Percentiles rank a stretch among this genome's conserved stretches.
phyloP scores from a whole-genome alignment of 2,329 filamentous ascomycete genomes.

The Fusarium sp. region DNA sequence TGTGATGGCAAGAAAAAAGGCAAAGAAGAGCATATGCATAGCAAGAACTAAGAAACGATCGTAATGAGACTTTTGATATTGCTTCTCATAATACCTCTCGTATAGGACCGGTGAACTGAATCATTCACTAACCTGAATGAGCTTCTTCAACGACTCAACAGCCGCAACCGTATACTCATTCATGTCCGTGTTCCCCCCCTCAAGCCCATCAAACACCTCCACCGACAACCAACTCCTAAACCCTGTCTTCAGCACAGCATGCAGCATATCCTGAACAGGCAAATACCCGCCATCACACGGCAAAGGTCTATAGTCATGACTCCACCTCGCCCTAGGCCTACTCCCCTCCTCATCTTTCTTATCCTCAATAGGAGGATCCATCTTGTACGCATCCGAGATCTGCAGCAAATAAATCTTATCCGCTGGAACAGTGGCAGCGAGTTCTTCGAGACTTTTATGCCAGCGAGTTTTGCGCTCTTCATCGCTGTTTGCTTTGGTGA shows the following conservation, averaged over 20 bases:
- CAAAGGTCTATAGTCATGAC: constrained; percentile 72
- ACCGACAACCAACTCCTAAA: constrained; percentile 73
- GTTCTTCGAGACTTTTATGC: constrained; percentile 60
- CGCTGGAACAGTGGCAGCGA: constrained; percentile 64
- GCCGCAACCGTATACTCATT: constrained; percentile 6
- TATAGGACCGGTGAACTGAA: accelerated
- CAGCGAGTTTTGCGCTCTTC: constrained; percentile 61
- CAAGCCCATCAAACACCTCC: constrained; percentile 69
- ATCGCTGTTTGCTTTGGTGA: constrained; percentile 55
- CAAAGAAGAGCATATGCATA: accelerated
- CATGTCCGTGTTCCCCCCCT: constrained; percentile 7
- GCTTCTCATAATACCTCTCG: accelerated
- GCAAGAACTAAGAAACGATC: accelerated
- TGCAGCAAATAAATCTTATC: constrained; percentile 80
- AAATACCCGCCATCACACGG: constrained; percentile 77
- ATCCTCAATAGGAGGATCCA: constrained; percentile 62
- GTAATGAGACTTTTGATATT: background rate
- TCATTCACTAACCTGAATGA: background rate
- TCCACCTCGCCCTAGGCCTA: constrained; percentile 72
- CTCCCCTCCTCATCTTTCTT: constrained; percentile 58
- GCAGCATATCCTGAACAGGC: constrained; percentile 69
- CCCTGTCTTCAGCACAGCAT: constrained; percentile 72
- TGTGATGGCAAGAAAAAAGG: background rate
- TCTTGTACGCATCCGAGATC: constrained; percentile 77
- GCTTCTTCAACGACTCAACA: constrained; percentile 17